Conservation (phyloP, 768 basidiomycete genomes). For the Scleroderma citrinum region DNA sequence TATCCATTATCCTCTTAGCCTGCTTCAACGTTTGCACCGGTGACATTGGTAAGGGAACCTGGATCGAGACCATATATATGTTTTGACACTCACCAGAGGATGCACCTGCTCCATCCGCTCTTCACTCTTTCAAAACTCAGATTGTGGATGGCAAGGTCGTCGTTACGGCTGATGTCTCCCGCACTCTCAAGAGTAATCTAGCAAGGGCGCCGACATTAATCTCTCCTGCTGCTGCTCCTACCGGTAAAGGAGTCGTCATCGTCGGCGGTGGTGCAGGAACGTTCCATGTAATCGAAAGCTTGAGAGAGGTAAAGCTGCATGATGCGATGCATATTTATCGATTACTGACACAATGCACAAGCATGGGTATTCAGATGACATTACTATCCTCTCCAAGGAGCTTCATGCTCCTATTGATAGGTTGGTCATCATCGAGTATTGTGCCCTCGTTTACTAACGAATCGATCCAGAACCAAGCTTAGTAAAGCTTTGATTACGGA, state of each 20-base stretch:
- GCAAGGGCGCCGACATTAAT: constrained; percentile 54
- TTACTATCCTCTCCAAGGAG: constrained; percentile 79
- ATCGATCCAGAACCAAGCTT: constrained; percentile 62
- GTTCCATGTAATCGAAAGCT: constrained; percentile 70
- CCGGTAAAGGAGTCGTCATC: constrained; percentile 67
- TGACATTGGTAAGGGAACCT: constrained; percentile 56
- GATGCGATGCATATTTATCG: not conserved
- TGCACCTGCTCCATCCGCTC: constrained; percentile 73
- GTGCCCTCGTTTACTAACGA: constrained; percentile 1
- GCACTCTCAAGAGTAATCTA: constrained; percentile 62
- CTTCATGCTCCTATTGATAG: constrained; percentile 79
- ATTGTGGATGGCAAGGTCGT: constrained; percentile 68
- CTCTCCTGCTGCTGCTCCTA: constrained; percentile 39
- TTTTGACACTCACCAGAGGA: constrained; percentile 53
- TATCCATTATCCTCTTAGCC: constrained; percentile 35
- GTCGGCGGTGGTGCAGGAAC: constrained; percentile 83
- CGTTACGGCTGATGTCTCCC: constrained; percentile 63
- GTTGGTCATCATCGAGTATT: constrained; percentile 28
- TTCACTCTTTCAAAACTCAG: constrained; percentile 72
- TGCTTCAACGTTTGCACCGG: constrained; percentile 86
- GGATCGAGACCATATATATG: not conserved
- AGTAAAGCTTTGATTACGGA: constrained; percentile 83
- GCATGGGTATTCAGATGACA: constrained; percentile 73
- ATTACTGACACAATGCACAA: constrained; percentile 22
- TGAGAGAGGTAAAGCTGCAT: constrained; percentile 59